Evolutionary conservation across 768 basidiomycete species (phyloP), one percentile per base, ranked within the genome.

Genomic region (Pulveroboletus ravenelii): DNA sequence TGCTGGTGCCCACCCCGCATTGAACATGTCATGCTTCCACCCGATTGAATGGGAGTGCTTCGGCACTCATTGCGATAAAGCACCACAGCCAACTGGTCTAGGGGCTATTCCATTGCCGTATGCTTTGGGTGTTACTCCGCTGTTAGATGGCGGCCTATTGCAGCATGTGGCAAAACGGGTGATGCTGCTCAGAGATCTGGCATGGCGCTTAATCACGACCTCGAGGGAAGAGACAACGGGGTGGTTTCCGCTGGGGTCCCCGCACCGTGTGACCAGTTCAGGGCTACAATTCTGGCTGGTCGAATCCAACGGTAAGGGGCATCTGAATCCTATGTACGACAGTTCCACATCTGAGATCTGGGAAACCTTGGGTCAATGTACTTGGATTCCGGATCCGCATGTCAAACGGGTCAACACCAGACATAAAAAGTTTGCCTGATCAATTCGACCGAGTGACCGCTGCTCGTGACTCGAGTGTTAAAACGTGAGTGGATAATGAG

Each of bases 321-420:
- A 20, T 6, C 34, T 18, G 50, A 37, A 57, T 41, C 48, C 46
- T 25, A 53, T 30, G 44, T 47, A 54, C 50, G 50, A 23, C 45
- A 52, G 23, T 32, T 47, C 46, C 29, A 10, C 29, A 41, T 45
- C 31, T 37, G 35, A 45, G 32, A 39, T 47, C 17, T 31, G 25
- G 44, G 15, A 29, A 18, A 53, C 20, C 34, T 36, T 23, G 37
- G 13, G 36, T 23, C n/a, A 30, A n/a, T 18, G 30, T 9, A 10
- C 37, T 41, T 36, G 2, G 17, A 30, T 44, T 13, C 36, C 15
- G 30, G 37, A 38, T 40, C 34, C 23, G 29, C 29, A 12, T 10
- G 37, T 10, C 32, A 17, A 20, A 53, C 35, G 17, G 12, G 34
- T 17, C 27, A 27, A 25, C n/a, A 27, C 12, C 47, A 20, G 27